Conservation (phyloP, 1,139 yeast genomes). For the Sugiyamaella japonica region DNA sequence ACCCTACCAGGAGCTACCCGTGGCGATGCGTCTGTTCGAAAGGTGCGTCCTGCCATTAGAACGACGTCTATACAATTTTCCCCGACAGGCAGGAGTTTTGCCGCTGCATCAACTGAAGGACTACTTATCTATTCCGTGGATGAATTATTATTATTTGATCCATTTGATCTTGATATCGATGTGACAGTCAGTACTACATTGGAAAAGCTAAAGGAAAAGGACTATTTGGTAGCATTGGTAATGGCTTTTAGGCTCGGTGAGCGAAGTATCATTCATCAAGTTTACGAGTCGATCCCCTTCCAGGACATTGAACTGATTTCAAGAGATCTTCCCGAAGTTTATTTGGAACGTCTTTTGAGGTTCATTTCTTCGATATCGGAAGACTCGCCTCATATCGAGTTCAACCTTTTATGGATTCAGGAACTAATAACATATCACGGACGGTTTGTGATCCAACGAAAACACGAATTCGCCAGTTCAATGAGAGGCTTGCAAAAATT, state of each 20-base stretch:
- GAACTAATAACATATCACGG: constrained; percentile 73
- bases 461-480: constrained; percentile 64
- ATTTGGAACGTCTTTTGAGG: constrained; percentile 63
- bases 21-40: constrained; percentile 84
- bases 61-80: constrained; percentile 78
- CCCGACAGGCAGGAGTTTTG: constrained; percentile 89
- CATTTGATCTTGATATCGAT: constrained; percentile 91
- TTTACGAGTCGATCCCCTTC: constrained; percentile 76
- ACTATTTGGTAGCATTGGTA: constrained; percentile 76
- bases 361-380: constrained; percentile 66
- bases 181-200: constrained; percentile 78
- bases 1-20: constrained; percentile 85
- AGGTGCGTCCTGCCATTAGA: constrained; percentile 74
- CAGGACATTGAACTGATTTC: constrained; percentile 67
- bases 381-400: constrained; percentile 85
- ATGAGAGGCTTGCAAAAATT: constrained; percentile 75
- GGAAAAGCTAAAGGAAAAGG: constrained; percentile 63
- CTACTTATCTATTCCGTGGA: constrained; percentile 79
- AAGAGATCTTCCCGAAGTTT: constrained; percentile 70
- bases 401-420: constrained; percentile 77
- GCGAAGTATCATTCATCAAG: constrained; percentile 63
- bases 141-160: constrained; percentile 77
- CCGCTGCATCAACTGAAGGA: constrained; percentile 97
- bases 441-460: constrained; percentile 60
- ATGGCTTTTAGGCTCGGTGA: constrained; percentile 96